These are phyloP conservation scores for Xylariaceae sp. DNA, from an alignment of 2,329 filamentous ascomycete species.

Conservation along the genomic window DNA sequence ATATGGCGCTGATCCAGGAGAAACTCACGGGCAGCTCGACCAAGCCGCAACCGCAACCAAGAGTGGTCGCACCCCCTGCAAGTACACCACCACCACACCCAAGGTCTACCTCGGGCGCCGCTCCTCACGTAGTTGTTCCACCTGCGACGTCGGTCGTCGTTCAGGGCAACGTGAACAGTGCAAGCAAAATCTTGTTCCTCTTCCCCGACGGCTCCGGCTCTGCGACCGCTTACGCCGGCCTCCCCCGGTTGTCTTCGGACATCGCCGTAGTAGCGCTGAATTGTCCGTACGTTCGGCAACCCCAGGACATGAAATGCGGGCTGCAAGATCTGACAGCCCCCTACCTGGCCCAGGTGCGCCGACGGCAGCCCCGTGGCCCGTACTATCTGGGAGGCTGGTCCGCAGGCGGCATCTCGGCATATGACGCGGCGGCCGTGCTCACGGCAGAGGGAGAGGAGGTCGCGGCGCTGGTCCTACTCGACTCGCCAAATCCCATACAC, in stretches of 20 bases:
- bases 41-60: not conserved
- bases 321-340: not conserved
- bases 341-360: constrained; percentile 19
- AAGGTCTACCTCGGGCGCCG: no score
- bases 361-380: constrained; percentile 16
- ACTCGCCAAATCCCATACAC: constrained; percentile 10
- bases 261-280: constrained; percentile 11
- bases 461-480: constrained; percentile 9
- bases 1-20: not conserved
- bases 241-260: constrained; percentile 1
- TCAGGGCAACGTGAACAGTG: constrained; percentile 7
- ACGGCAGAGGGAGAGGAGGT: constrained; percentile 3
- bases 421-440: constrained; percentile 9
- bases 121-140: not conserved
- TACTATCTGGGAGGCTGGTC: constrained; percentile 24
- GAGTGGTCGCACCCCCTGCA: not conserved
- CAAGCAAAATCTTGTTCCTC: constrained; percentile 12
- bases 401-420: constrained; percentile 18
- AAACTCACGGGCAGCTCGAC: not conserved
- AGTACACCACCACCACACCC: not conserved
- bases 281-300: constrained; percentile 7
- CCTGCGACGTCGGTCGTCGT: constrained; percentile 14
- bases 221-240: constrained; percentile 5
- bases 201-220: constrained; percentile 24
- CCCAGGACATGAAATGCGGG: constrained; percentile 4